These are phyloP conservation scores for Fusarium dlaminii DNA, from an alignment of 2,329 filamentous ascomycete species.

Conservation along the genomic window DNA sequence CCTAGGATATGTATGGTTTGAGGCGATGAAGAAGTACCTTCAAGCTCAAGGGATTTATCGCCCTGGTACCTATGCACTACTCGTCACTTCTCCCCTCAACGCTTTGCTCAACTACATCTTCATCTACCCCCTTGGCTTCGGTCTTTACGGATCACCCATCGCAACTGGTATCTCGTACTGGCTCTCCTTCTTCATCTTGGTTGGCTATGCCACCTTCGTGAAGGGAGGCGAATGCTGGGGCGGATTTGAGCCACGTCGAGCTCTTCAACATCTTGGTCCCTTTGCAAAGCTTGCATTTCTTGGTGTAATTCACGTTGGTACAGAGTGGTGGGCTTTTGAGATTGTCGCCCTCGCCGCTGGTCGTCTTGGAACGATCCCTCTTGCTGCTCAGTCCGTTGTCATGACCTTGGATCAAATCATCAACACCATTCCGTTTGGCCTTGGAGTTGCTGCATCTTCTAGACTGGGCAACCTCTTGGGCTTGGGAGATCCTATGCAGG, in stretches of 20 bases:
- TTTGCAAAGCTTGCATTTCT: slow-evolving; percentile 80
- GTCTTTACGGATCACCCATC: slow-evolving; percentile 80
- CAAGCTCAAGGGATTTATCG: slow-evolving; percentile 91
- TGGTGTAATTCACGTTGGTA: slow-evolving; percentile 84
- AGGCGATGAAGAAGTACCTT: slow-evolving; percentile 85
- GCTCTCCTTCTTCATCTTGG: slow-evolving; percentile 80
- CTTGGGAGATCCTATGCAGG: slow-evolving; percentile 70
- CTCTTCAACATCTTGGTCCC: slow-evolving; percentile 71
- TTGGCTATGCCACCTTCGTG: slow-evolving; percentile 77
- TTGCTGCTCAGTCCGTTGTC: slow-evolving; percentile 87
- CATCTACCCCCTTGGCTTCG: slow-evolving; percentile 75
- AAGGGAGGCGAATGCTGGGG: slow-evolving; percentile 82
- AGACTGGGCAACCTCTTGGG: slow-evolving; percentile 85
- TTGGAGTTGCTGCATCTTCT: slow-evolving; percentile 82
- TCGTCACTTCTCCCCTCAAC: slow-evolving; percentile 85
- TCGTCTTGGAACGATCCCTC: slow-evolving; percentile 77
- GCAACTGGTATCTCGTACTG: slow-evolving; percentile 89
- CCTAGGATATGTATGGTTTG: slow-evolving; percentile 88
- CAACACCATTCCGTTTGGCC: slow-evolving; percentile 86
- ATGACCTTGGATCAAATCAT: slow-evolving; percentile 90
- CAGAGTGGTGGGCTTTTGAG: slow-evolving; percentile 96
- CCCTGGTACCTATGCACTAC: slow-evolving; percentile 82
- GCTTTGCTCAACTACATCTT: slow-evolving; percentile 83
- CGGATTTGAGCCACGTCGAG: slow-evolving; percentile 70
- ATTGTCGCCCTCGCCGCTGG: slow-evolving; percentile 87